phyloP scores from a whole-genome alignment of 306 rosid genomes.

The Delonix regia region DNA sequence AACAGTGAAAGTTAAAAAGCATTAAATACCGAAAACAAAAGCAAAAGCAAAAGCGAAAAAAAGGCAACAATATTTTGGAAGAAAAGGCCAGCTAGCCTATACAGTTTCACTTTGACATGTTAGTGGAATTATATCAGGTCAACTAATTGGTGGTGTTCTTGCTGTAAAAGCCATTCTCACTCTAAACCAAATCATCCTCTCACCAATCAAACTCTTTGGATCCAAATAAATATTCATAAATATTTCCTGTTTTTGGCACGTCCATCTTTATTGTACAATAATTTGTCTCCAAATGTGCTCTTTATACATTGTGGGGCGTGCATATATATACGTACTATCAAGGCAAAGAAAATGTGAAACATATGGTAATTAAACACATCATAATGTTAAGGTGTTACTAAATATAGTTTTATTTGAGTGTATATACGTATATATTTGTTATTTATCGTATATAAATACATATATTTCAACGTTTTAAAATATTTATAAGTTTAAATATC shows the following conservation, averaged over 20 bases:
- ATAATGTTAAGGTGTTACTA: too few relatives aligned
- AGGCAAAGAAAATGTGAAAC: neutral
- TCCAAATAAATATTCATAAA: conserved; percentile 1
- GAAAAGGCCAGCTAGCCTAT: conserved; percentile 43
- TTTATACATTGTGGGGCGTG: conserved; percentile 1
- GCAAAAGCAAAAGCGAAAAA: neutral
- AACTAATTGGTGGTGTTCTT: conserved; percentile 19
- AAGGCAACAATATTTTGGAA: conserved; percentile 52
- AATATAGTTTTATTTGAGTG: too few relatives aligned
- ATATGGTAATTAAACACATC: neutral
- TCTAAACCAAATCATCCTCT: conserved; percentile 31
- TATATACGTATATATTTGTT: too few relatives aligned
- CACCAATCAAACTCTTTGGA: conserved; percentile 4
- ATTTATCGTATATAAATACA: neutral
- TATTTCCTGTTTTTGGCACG: neutral
- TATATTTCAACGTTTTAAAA: neutral
- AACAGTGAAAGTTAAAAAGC: conserved; percentile 26
- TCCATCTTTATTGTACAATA: conserved; percentile 5
- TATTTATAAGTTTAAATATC: neutral
- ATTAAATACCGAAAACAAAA: conserved; percentile 32
- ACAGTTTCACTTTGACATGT: conserved; percentile 52
- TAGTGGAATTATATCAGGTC: conserved; percentile 63
- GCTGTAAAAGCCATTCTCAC: conserved; percentile 38
- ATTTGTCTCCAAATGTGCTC: conserved; percentile 28
- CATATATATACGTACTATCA: neutral